Evolutionary conservation across 2,329 filamentous ascomycete species (phyloP).

Genomic region (Xylariaceae sp.): DNA sequence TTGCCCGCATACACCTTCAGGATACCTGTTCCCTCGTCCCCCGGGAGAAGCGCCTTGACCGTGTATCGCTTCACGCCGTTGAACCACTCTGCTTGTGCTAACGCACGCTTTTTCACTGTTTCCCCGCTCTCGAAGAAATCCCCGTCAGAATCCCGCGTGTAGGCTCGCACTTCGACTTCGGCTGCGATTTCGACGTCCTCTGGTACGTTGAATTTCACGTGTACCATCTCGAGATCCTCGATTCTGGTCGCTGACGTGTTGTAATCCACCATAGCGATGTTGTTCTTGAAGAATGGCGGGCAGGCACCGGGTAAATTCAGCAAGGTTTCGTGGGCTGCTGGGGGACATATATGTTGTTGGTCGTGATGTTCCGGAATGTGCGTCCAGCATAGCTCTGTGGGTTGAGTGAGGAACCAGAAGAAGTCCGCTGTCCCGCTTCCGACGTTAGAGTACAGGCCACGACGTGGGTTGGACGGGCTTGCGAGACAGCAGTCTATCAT

Average conservation of each 20-base stretch:
- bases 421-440: slow-evolving; percentile 68
- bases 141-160: slow-evolving; percentile 78
- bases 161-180: slow-evolving; percentile 82
- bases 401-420: slow-evolving; percentile 92
- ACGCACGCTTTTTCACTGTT: slow-evolving; percentile 74
- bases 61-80: slow-evolving; percentile 85
- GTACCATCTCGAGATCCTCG: slow-evolving; percentile 89
- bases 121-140: slow-evolving; percentile 94
- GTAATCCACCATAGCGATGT: slow-evolving; percentile 77
- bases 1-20: slow-evolving; percentile 93
- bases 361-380: slow-evolving; percentile 83
- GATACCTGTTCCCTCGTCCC: slow-evolving; percentile 83
- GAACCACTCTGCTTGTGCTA: slow-evolving; percentile 91
- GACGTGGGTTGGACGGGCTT: slow-evolving; percentile 81
- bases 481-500: slow-evolving; percentile 93
- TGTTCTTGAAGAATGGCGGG: slow-evolving; percentile 82
- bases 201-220: slow-evolving; percentile 83
- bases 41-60: slow-evolving; percentile 85
- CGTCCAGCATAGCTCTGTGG: slow-evolving; percentile 89
- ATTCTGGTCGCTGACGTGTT: slow-evolving; percentile 83
- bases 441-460: slow-evolving; percentile 71
- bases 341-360: slow-evolving; percentile 90
- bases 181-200: slow-evolving; percentile 87
- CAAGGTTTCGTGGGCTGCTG: slow-evolving; percentile 79
- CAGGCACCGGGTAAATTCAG: slow-evolving; percentile 82